Evolutionary conservation across 164 flowering plant species (phyloP).

Genomic region (Litsea cubeba): DNA sequence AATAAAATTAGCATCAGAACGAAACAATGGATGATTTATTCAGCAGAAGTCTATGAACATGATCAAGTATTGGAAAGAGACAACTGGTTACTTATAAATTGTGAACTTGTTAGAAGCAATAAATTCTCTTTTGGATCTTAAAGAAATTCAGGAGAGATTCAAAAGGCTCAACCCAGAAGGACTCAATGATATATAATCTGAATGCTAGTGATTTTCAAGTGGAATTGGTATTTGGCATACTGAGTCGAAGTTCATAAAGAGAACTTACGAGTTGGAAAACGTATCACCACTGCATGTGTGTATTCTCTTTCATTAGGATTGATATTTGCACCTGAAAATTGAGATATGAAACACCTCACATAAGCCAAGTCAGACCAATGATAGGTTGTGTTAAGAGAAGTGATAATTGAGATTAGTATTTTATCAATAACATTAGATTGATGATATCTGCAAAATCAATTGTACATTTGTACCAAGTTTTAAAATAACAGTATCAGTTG

Average conservation of each 20-base stretch:
- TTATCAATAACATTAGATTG: no score
- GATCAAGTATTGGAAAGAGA: neutral
- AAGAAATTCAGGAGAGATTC: neutral
- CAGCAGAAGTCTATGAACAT: neutral
- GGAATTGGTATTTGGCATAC: neutral
- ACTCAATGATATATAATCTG: neutral
- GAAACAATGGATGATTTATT: conserved; percentile 3
- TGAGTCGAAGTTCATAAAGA: conserved; percentile 4
- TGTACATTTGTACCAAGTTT: no score
- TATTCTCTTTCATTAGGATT: conserved; percentile 42
- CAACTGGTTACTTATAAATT: neutral
- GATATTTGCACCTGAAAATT: conserved; percentile 62
- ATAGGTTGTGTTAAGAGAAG: no score
- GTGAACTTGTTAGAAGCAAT: neutral
- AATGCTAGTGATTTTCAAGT: neutral
- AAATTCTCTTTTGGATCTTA: neutral
- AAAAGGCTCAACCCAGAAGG: neutral
- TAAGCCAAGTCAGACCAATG: neutral
- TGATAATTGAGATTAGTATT: no score
- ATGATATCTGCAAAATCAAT: no score
- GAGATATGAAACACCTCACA: neutral
- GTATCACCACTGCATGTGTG: conserved; percentile 63
- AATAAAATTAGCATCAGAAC: conserved; percentile 1
- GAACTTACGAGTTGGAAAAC: conserved; percentile 74
- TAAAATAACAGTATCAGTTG: no score